Evolutionary conservation across 768 basidiomycete genomes (phyloP), one percentile per base, ranked within the genome.

Genomic region (Psilocybe tampanensis): DNA sequence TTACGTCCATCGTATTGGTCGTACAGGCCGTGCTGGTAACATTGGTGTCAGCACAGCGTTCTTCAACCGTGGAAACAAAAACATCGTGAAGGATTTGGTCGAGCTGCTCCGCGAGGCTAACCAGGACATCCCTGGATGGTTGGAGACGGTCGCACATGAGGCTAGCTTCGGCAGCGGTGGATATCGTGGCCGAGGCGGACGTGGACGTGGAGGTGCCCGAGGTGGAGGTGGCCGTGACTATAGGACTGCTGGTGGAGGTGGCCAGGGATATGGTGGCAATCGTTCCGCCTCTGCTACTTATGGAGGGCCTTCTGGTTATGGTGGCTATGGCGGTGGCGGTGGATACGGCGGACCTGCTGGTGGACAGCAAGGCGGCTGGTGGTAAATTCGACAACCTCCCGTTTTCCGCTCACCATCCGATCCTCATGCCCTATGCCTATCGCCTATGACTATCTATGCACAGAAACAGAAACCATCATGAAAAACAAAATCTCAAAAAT

Each of bases 21-120:
- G 95, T 80, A 96, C 95, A 13, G 97, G 97, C 44, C 95, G 97
- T 84, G 97, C 97, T 8, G 97, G 97, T 48, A 99, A 99, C 80
- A 93, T 90, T 11, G 97, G 97, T 80, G 83, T 88, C 62, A 89
- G 91, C 22, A 99, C 97, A 13, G 94, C 96, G 5, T 98, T 99
- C 82, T 94, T 94, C 82, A 94, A 94, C 70, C 84, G 93, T 13
- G 90, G 90, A 52, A 98, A 97, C 78, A 89, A 88, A 72, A 90
- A 91, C 71, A 95, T 98, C 59, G 94, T 91, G 54, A 85, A 88
- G 55, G 95, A 97, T 66, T 80, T 99, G 44, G 77, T 99, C 49
- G 96, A 98, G 71, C 84, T 99, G 3, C 84, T 99, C 21, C 85
- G 92, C 51, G 96, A 99, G 74, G 95, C 96, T 48, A 95, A 98